Evolutionary conservation across 495 filamentous ascomycete genomes (phyloP), one percentile per base, ranked within the genome.

Genomic region (Tuber brumale): DNA sequence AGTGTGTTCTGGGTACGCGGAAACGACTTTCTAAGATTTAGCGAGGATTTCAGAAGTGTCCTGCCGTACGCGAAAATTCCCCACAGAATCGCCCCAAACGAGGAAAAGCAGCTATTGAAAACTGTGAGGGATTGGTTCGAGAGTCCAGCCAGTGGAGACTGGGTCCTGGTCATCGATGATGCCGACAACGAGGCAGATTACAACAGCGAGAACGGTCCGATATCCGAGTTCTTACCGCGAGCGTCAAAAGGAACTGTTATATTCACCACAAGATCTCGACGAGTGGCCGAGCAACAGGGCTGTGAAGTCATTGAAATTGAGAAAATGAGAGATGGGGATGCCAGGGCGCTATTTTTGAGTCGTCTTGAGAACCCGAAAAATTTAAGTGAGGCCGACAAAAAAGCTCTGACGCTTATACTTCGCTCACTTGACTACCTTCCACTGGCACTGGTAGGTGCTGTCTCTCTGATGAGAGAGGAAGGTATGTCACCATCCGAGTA

Each of bases 141-240:
- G 72, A 78, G 76, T 37, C 69, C 74, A 31, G 57, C 14, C 16
- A 79, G 70, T 31, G 72, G 75, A 14, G 37, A 75, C 35, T 85
- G 82, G 82, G 61, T 85, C 70, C 75, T 85, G 70, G 75, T 85
- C 44, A 35, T 85, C 12, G 84, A 85, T 74, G 84, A 83, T 72
- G 82, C 81, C 43, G 85, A 85, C 72, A 77, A 86, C 66, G 51
- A 61, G n/a, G 51, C 23, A 2, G 51, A 61, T 16, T 61, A 14
- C 27, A 45, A 9, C 21, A 16, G 44, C 27, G 12, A 42, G 21
- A 51, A 23, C 19, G 3, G 72, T 14, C n/a, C 48, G 39, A 45
- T 46, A n/a, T 79, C 35, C 46, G 77, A 66, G 48, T 75, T 46
- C n/a, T 44, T 61, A 71, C 80, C 73, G 2, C 72, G 72, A 46